phyloP scores from a whole-genome alignment of 2,329 filamentous ascomycete genomes.

The Pochonia chlamydosporia region DNA sequence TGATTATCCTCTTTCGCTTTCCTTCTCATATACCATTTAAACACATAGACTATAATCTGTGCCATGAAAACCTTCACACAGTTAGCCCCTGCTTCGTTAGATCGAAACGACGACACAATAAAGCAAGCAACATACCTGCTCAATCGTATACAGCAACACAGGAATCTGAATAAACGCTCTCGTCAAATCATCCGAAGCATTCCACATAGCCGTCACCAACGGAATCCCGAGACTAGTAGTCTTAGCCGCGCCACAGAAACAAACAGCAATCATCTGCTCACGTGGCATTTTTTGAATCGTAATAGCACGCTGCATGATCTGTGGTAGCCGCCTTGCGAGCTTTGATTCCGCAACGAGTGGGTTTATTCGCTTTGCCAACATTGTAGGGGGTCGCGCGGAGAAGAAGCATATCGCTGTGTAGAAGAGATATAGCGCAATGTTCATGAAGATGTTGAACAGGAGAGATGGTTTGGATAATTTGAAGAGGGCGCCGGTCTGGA shows the following conservation, averaged over 20 bases:
- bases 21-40: conserved; percentile 36
- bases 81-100: no score
- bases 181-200: conserved; percentile 44
- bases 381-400: conserved; percentile 36
- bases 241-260: conserved; percentile 69
- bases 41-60: conserved; percentile 39
- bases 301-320: conserved; percentile 25
- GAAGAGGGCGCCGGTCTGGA: conserved; percentile 57
- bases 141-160: conserved; percentile 55
- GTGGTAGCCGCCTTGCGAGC: conserved; percentile 17
- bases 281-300: conserved; percentile 48
- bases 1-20: conserved; percentile 17
- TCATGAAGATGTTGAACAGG: conserved; percentile 62
- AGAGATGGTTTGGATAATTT: conserved; percentile 54
- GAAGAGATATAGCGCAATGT: conserved; percentile 55
- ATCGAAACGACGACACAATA: no score
- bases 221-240: conserved; percentile 67
- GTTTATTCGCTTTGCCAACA: conserved; percentile 27
- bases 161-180: conserved; percentile 58
- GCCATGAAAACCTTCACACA: conserved; percentile 32
- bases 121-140: conserved; percentile 32
- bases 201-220: conserved; percentile 62
- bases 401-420: conserved; percentile 58
- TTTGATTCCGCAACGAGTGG: conserved; percentile 24
- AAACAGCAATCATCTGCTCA: conserved; percentile 62